phyloP scores from a whole-genome alignment of 2,329 filamentous ascomycete genomes.

The Phoma sp. region DNA sequence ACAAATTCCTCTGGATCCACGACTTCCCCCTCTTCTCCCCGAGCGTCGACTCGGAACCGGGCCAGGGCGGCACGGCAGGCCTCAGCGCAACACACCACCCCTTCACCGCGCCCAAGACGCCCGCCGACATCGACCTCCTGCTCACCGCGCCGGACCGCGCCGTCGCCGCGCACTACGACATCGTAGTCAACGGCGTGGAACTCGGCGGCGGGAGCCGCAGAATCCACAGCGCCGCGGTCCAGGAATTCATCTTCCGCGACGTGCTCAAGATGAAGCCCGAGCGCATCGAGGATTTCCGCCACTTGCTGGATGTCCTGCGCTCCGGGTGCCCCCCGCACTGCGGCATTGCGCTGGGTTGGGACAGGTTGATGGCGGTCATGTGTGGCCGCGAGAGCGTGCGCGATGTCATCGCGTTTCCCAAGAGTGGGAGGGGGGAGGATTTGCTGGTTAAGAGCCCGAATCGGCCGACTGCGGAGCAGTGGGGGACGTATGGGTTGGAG shows the following conservation, averaged over 20 bases:
- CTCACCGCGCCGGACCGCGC: constrained; percentile 73
- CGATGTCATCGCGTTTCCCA: constrained; percentile 97
- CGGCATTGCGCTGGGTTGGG: constrained; percentile 90
- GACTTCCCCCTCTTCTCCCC: constrained; percentile 94
- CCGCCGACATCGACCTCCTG: constrained; percentile 75
- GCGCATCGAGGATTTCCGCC: constrained; percentile 79
- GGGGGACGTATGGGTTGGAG: constrained; percentile 64
- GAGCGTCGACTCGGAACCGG: constrained; percentile 66
- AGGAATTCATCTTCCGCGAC: constrained; percentile 83
- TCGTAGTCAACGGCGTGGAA: constrained; percentile 94
- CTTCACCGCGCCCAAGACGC: constrained; percentile 83
- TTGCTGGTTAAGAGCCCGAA: constrained; percentile 79
- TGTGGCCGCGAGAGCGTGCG: constrained; percentile 76
- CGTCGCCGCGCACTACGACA: constrained; percentile 89
- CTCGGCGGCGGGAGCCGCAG: constrained; percentile 90
- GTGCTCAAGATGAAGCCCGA: constrained; percentile 77
- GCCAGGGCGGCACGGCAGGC: constrained; percentile 81
- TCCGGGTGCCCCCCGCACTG: constrained; percentile 94
- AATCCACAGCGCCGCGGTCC: constrained; percentile 83
- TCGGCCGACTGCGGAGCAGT: constrained; percentile 64
- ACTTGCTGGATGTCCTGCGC: constrained; percentile 80
- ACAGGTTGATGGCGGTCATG: constrained; percentile 82
- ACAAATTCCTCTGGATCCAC: constrained; percentile 81
- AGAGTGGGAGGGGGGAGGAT: constrained; percentile 89
- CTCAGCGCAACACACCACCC: constrained; percentile 92